These are phyloP conservation scores for Ophiostoma sp. DNA, from an alignment of 2,329 filamentous ascomycete species.

Conservation along the genomic window DNA sequence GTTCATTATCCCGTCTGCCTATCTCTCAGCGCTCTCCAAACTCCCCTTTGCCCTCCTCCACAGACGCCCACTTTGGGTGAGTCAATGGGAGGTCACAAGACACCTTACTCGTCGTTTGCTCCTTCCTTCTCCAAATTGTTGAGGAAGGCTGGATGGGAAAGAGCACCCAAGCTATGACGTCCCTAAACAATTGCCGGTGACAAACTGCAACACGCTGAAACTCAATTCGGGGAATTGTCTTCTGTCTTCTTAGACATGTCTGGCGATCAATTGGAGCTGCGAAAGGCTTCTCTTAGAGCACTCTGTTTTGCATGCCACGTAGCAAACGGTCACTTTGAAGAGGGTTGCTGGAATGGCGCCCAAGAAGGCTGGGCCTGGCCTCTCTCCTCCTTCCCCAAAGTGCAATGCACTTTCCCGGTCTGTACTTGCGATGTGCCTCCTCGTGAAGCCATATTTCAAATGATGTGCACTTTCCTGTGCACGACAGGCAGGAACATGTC, in stretches of 20 bases:
- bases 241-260: neutral
- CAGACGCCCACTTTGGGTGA: neutral
- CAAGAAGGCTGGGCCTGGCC: neutral
- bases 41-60: neutral
- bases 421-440: neutral
- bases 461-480: neutral
- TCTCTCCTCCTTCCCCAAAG: neutral
- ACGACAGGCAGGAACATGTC: neutral
- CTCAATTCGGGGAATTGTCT: neutral
- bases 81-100: slow-evolving; percentile 2
- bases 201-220: neutral
- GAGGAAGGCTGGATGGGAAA: neutral
- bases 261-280: neutral
- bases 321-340: neutral
- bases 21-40: neutral
- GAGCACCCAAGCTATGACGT: neutral
- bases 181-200: neutral
- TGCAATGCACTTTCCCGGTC: neutral
- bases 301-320: neutral
- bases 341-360: neutral
- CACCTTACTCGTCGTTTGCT: neutral
- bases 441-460: neutral
- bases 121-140: neutral
- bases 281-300: neutral
- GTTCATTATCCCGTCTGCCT: neutral